Conservation (phyloP, 768 basidiomycete species). For the Rhodosporidiobolus odoratus region DNA sequence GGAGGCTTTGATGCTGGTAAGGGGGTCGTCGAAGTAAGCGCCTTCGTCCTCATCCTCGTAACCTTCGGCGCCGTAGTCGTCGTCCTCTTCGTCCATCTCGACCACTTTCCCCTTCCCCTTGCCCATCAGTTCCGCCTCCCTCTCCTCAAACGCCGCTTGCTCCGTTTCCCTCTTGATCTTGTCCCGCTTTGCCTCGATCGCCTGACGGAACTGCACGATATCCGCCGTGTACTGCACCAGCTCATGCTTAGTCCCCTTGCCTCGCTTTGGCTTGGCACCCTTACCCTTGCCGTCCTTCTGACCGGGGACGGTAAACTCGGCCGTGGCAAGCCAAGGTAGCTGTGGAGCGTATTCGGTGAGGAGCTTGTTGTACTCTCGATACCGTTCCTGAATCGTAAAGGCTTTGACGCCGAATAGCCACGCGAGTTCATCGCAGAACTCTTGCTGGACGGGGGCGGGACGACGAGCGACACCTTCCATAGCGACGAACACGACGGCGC, state of each 20-base stretch:
- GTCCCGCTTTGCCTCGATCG: constrained; percentile 12
- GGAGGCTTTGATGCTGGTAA: background rate
- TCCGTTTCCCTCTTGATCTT: background rate
- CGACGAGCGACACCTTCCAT: constrained; percentile 20
- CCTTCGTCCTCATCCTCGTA: background rate
- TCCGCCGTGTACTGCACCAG: constrained; percentile 19
- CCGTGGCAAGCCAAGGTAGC: constrained; percentile 20
- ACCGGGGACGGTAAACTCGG: background rate
- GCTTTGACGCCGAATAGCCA: background rate
- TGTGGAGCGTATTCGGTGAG: constrained; percentile 11
- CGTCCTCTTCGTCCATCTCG: background rate
- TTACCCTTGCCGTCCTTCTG: too few relatives aligned
- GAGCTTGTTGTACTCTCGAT: constrained; percentile 11
- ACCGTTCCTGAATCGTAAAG: constrained; percentile 24
- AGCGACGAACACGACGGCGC: constrained; percentile 25
- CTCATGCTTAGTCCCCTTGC: constrained; percentile 7
- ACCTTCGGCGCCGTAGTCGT: background rate
- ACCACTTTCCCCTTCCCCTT: background rate
- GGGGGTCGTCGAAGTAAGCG: background rate
- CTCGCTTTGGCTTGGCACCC: too few relatives aligned
- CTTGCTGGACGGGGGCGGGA: background rate
- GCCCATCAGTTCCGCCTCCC: background rate
- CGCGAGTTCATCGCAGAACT: constrained; percentile 28
- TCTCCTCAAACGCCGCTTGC: background rate
- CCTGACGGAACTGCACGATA: constrained; percentile 16